Percentiles rank a stretch among this genome's conserved stretches.
phyloP scores from a whole-genome alignment of 768 basidiomycete genomes.

The Boletus subparvulus region DNA sequence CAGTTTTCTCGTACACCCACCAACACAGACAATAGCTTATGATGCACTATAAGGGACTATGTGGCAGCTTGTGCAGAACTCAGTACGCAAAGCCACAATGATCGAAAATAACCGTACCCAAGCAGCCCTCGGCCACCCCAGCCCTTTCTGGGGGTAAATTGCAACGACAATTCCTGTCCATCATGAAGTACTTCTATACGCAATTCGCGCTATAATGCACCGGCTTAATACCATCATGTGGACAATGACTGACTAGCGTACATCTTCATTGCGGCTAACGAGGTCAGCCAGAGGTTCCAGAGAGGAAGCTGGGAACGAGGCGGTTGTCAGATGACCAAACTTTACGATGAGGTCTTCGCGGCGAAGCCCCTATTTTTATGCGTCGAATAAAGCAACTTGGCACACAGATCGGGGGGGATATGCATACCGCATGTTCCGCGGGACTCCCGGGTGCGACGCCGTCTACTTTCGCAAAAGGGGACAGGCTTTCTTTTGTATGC shows the following conservation, averaged over 20 bases:
- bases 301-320: conserved; percentile 51
- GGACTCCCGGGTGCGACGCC: conserved; percentile 80
- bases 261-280: conserved; percentile 79
- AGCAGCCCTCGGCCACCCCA: conserved; percentile 90
- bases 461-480: conserved; percentile 80
- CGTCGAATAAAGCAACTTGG: neutral
- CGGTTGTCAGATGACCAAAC: conserved; percentile 63
- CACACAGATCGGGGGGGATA: neutral
- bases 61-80: conserved; percentile 48
- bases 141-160: conserved; percentile 65
- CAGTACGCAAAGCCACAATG: conserved; percentile 1
- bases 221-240: neutral
- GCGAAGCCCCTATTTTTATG: conserved; percentile 54
- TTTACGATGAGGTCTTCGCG: conserved; percentile 70
- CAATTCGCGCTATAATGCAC: conserved; percentile 51
- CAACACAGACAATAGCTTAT: neutral
- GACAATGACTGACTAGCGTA: conserved; percentile 36
- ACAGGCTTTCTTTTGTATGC: conserved; percentile 13
- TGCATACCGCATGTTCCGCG: conserved; percentile 73
- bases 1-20: neutral
- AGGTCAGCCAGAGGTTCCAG: conserved; percentile 70
- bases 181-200: conserved; percentile 57
- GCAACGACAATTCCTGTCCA: conserved; percentile 45
- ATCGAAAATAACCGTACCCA: conserved; percentile 51
- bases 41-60: conserved; percentile 49